Evolutionary conservation across 2,329 filamentous ascomycete genomes (phyloP), one percentile per base, ranked within the genome.

Genomic region (Eutypella sp.): DNA sequence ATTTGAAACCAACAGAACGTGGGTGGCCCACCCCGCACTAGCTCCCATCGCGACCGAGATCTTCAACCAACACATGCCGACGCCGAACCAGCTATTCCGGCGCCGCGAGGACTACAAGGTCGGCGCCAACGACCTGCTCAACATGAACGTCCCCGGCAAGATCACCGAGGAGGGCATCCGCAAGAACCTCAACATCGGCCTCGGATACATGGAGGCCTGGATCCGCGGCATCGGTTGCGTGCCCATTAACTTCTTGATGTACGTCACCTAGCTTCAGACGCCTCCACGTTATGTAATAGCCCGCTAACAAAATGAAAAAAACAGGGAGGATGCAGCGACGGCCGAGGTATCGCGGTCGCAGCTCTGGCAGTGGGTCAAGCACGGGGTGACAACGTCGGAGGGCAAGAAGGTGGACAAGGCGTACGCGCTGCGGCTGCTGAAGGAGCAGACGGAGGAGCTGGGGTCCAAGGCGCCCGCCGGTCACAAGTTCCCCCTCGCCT

Each of bases 161-260:
- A 79, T 99, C 65, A 96, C 92, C 58, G 92, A 97, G 69, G 89
- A 85, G 5, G 93, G 93, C 47, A 96, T 99, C 73, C 83, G 88
- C 64, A 96, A 96, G 84, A 99, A 97, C 75, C 77, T 99, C 54
- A 92, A 90, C 72, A 97, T 99, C 56, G 93, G 92, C 33, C 81
- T 99, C 5, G 87, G 87, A 42, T 99, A 99, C 73, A 99, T 97
- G 92, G 93, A 99, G 72, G 93, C 89, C 51, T 99, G 93, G 93
- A 77, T 97, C 49, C 86, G 91, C 51, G 93, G 92, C 27, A 80
- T 97, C 19, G 93, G 93, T 47, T 99, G 93, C 61, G 91, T 97
- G 44, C 93, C 93, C 41, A 96, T 97, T 72, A 96, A 97, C 77
- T 95, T 86, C 67, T 78, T 97, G 46, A 97, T 97, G 92, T 81